Conservation (phyloP, 768 basidiomycete species). For the Lactarius quietus region DNA sequence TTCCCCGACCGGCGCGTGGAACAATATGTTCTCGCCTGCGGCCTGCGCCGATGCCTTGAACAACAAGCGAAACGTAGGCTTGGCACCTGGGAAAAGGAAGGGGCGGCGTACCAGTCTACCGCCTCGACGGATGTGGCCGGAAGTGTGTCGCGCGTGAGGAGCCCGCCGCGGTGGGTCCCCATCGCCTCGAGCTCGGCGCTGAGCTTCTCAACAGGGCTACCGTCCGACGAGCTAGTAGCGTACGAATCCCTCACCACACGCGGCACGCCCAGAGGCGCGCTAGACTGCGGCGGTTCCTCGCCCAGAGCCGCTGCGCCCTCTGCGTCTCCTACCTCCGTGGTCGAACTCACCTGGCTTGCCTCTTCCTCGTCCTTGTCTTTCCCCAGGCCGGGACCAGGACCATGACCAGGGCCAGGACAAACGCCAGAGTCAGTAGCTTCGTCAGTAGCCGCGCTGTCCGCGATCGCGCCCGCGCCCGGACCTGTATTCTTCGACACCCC, state of each 20-base stretch:
- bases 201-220: conserved; percentile 42
- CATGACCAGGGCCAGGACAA: not conserved
- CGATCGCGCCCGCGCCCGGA: not conserved
- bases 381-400: not conserved
- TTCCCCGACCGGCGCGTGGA: conserved; percentile 51
- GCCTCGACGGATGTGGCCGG: conserved; percentile 26
- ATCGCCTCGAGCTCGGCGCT: conserved; percentile 36
- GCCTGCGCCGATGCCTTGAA: conserved; percentile 38
- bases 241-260: conserved; percentile 30
- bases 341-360: conserved; percentile 6
- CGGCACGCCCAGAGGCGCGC: conserved; percentile 31
- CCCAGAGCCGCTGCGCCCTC: not conserved
- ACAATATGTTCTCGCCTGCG: conserved; percentile 46
- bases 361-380: not conserved
- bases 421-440: not conserved
- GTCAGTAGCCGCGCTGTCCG: not conserved
- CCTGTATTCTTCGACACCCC: conserved; percentile 1
- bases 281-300: conserved; percentile 12
- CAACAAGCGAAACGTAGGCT: no score
- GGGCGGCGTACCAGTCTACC: conserved; percentile 43
- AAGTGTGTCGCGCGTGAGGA: conserved; percentile 34
- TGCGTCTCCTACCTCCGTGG: conserved; percentile 7
- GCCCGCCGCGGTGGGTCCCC: conserved; percentile 46
- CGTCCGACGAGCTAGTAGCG: conserved; percentile 48
- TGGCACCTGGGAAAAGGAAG: not conserved